These are phyloP conservation scores for Geotrichum siamense DNA, from an alignment of 1,139 yeast species.

Conservation along the genomic window DNA sequence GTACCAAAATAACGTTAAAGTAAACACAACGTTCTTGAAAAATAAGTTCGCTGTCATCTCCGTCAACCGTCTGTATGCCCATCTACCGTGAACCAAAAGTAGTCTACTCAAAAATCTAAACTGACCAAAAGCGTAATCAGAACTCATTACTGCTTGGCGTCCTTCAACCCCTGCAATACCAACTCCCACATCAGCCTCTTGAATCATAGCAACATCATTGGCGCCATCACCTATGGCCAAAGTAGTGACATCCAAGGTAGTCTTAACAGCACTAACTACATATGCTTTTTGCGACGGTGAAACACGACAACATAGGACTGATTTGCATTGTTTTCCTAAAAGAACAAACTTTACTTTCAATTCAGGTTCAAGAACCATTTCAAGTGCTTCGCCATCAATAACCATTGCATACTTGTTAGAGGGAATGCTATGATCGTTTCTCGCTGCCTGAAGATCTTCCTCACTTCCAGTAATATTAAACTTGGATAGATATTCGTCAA, in stretches of 20 bases:
- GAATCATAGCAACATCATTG: constrained; percentile 98
- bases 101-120: constrained; percentile 76
- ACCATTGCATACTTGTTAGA: constrained; percentile 70
- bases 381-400: constrained; percentile 89
- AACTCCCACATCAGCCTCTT: constrained; percentile 95
- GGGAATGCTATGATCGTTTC: constrained; percentile 70
- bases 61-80: constrained; percentile 87
- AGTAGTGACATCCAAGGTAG: constrained; percentile 76
- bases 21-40: constrained; percentile 84
- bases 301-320: constrained; percentile 92
- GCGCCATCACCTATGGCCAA: constrained; percentile 97
- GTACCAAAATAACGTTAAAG: constrained; percentile 87
- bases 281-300: constrained; percentile 97
- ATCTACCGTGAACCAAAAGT: constrained; percentile 86
- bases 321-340: constrained; percentile 86
- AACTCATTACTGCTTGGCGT: constrained; percentile 94
- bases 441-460: constrained; percentile 55
- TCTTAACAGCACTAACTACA: constrained; percentile 84
- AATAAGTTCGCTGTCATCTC: constrained; percentile 95
- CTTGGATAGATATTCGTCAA: constrained; percentile 53
- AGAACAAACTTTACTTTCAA: constrained; percentile 64
- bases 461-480: constrained; percentile 59
- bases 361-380: constrained; percentile 52
- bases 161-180: constrained; percentile 99
- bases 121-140: constrained; percentile 95